Evolutionary conservation across 2,329 filamentous ascomycete genomes (phyloP).

Genomic region (Curvularia sp.): DNA sequence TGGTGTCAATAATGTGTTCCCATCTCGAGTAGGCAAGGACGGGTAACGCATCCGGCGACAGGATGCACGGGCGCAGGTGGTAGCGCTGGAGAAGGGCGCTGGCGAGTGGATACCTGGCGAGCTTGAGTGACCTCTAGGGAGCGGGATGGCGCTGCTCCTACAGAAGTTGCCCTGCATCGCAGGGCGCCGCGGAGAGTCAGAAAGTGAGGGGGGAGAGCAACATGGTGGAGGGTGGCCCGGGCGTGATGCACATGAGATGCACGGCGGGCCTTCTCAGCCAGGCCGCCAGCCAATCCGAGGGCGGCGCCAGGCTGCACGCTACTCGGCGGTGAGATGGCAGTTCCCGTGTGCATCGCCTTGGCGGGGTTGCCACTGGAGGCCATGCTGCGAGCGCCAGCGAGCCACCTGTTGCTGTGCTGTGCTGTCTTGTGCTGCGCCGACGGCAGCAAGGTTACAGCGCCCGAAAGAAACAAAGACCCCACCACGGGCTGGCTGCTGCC

Average conservation of each 20-base stretch:
- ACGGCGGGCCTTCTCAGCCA: constrained; percentile 26
- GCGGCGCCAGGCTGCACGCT: background rate
- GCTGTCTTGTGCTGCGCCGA: background rate
- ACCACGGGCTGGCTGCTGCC: background rate
- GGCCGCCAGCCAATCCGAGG: constrained; percentile 27
- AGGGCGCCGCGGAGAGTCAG: constrained; percentile 15
- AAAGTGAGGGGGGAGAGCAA: constrained; percentile 11
- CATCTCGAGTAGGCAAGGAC: constrained; percentile 1
- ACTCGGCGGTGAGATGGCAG: constrained; percentile 32
- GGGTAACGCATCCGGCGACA: constrained; percentile 12
- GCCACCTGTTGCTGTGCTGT: constrained; percentile 6
- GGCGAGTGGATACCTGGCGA: constrained; percentile 10
- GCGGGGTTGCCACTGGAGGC: constrained; percentile 22
- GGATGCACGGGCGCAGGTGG: constrained; percentile 5
- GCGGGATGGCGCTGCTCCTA: constrained; percentile 29
- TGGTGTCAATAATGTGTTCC: background rate
- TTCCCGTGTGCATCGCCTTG: constrained; percentile 16
- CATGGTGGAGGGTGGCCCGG: constrained; percentile 1
- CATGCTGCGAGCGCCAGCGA: constrained; percentile 10
- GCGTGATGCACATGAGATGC: constrained; percentile 23
- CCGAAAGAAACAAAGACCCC: background rate
- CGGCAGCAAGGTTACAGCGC: background rate
- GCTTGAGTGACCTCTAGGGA: constrained; percentile 20
- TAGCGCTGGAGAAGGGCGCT: constrained; percentile 15
- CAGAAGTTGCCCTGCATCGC: constrained; percentile 31